Evolutionary conservation across 805 yeast genomes (phyloP).

Genomic region (Teunomyces funiuensis): DNA sequence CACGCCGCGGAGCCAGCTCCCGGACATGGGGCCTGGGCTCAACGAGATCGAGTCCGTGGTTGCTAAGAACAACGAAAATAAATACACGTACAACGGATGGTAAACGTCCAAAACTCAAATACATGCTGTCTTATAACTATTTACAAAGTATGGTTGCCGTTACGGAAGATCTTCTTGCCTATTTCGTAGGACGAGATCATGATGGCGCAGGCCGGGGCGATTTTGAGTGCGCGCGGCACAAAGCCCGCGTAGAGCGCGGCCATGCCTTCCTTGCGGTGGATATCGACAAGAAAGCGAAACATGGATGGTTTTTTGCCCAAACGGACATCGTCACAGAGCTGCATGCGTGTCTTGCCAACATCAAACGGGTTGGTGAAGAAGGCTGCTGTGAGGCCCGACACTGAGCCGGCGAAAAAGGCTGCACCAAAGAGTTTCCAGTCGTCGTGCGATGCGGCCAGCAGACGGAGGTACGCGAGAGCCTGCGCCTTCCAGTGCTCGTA

Average conservation of each 20-base stretch:
- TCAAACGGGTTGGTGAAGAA: slow-evolving; percentile 91
- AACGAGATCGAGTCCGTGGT: background rate
- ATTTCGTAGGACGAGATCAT: slow-evolving; percentile 96
- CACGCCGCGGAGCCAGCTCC: slow-evolving; percentile 14
- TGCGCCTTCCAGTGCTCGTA: slow-evolving; percentile 54
- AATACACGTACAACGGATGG: background rate
- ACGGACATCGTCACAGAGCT: slow-evolving; percentile 45
- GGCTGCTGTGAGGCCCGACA: slow-evolving; percentile 86
- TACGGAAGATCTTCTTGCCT: slow-evolving; percentile 58
- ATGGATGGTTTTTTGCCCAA: slow-evolving; percentile 39
- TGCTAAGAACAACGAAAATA: background rate
- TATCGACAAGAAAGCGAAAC: slow-evolving; percentile 63
- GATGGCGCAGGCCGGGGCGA: slow-evolving; percentile 97
- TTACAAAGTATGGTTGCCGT: slow-evolving; percentile 15
- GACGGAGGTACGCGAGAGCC: slow-evolving; percentile 19
- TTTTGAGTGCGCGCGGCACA: slow-evolving; percentile 81
- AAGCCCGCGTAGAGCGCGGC: slow-evolving; percentile 84
- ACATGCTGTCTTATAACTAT: background rate
- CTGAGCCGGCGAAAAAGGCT: slow-evolving; percentile 77
- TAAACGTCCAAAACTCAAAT: background rate
- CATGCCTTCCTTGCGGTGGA: slow-evolving; percentile 73
- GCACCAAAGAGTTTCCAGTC: slow-evolving; percentile 52
- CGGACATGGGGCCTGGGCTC: background rate
- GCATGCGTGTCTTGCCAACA: slow-evolving; percentile 93
- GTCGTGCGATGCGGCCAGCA: slow-evolving; percentile 16